phyloP scores from a whole-genome alignment of 2,329 filamentous ascomycete genomes.

The Periglandula ipomoeae region DNA sequence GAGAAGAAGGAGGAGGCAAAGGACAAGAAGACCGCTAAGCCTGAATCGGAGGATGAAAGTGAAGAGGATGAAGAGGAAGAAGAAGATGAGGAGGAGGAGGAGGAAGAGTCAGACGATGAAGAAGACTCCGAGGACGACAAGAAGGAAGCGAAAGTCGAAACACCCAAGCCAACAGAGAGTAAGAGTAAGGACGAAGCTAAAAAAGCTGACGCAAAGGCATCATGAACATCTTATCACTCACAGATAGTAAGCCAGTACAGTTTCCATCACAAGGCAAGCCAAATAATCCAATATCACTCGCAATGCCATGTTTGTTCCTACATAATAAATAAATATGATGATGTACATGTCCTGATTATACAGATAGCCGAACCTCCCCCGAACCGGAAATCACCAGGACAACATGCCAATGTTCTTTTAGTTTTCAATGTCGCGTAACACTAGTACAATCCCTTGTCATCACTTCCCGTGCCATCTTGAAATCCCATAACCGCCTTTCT shows the following conservation, averaged over 20 bases:
- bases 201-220: constrained; percentile 8
- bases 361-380: neutral
- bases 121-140: constrained; percentile 16
- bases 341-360: constrained; percentile 2
- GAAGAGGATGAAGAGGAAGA: constrained; percentile 22
- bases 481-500: constrained; percentile 45
- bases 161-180: constrained; percentile 10
- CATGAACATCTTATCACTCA: neutral
- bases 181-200: constrained; percentile 12
- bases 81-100: constrained; percentile 16
- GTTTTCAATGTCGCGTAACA: no score
- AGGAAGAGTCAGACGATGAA: constrained; percentile 12
- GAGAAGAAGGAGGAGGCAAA: constrained; percentile 15
- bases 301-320: neutral
- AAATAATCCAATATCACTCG: neutral
- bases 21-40: neutral
- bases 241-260: neutral
- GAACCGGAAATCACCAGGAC: no score
- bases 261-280: neutral
- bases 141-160: constrained; percentile 6
- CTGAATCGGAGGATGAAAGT: constrained; percentile 8
- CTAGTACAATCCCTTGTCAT: constrained; percentile 49
- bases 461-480: constrained; percentile 43
- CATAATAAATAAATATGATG: neutral
- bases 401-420: no score